Conservation (phyloP, 192 early-diverging fungal species). For the Gonapodya sp. region DNA sequence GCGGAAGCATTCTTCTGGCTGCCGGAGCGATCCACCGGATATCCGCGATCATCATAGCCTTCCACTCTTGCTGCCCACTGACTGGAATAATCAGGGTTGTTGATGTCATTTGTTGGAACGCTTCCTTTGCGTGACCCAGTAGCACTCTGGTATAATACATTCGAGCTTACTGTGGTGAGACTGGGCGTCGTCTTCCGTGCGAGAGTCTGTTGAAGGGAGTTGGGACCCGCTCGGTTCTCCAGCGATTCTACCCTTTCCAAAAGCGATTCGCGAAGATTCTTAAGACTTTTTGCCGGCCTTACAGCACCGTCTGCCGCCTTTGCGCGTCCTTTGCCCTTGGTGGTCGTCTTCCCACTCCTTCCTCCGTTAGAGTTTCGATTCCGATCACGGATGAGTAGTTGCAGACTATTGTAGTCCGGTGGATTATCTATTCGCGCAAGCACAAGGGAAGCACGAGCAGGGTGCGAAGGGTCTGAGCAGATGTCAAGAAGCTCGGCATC, state of each 20-base stretch:
- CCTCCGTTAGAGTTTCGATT: neutral
- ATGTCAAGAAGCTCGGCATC: neutral
- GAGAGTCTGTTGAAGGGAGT: neutral
- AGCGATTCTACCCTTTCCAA: neutral
- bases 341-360: neutral
- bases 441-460: neutral
- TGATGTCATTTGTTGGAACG: neutral
- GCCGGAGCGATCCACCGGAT: neutral
- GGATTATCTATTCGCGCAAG: neutral
- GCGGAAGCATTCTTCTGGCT: neutral
- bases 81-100: neutral
- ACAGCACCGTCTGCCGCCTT: neutral
- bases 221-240: neutral
- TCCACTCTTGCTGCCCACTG: neutral
- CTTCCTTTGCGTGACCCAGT: neutral
- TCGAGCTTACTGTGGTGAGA: neutral
- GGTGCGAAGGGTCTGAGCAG: neutral
- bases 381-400: neutral
- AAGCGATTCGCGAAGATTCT: neutral
- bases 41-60: neutral
- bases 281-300: neutral
- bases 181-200: neutral
- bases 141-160: neutral
- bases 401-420: neutral
- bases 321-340: neutral